Evolutionary conservation across 2,329 filamentous ascomycete genomes (phyloP).

Genomic region (Talaromyces sp.): DNA sequence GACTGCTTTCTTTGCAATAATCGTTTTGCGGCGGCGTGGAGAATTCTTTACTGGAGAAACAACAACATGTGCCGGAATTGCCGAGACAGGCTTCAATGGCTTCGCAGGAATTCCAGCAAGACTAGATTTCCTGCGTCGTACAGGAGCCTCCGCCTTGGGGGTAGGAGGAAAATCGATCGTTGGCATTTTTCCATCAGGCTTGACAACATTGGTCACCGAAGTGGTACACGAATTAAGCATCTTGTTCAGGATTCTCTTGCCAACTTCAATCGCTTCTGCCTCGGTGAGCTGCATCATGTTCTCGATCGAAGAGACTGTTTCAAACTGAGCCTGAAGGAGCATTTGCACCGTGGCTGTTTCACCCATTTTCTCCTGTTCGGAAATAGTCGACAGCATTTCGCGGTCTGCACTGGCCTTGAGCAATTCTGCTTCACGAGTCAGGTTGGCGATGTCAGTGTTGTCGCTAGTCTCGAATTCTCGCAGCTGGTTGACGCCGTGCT

Average conservation of each 20-base stretch:
- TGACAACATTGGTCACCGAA: constrained; percentile 76
- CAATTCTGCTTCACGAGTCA: constrained; percentile 78
- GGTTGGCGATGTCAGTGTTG: constrained; percentile 60
- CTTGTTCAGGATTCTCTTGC: constrained; percentile 68
- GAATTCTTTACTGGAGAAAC: constrained; percentile 68
- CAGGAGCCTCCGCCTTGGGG: constrained; percentile 67
- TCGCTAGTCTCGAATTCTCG: constrained; percentile 62
- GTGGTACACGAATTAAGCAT: constrained; percentile 71
- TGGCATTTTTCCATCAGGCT: constrained; percentile 68
- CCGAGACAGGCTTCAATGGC: constrained; percentile 21
- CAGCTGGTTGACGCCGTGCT: constrained; percentile 76
- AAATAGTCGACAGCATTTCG: constrained; percentile 68
- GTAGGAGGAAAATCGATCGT: constrained; percentile 60
- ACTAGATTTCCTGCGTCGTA: constrained; percentile 56
- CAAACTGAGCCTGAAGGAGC: constrained; percentile 83
- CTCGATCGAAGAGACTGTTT: constrained; percentile 76
- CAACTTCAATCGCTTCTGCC: constrained; percentile 72
- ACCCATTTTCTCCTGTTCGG: constrained; percentile 77
- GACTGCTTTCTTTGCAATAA: constrained; percentile 62
- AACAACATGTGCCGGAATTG: constrained; percentile 28
- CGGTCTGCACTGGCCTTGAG: constrained; percentile 76
- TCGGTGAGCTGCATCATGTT: constrained; percentile 79
- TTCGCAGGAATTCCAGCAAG: constrained; percentile 28
- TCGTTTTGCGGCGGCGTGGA: constrained; percentile 68
- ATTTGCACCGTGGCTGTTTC: constrained; percentile 75